Conservation (phyloP, 2,329 filamentous ascomycete species). For the Diaporthe vaccinii region DNA sequence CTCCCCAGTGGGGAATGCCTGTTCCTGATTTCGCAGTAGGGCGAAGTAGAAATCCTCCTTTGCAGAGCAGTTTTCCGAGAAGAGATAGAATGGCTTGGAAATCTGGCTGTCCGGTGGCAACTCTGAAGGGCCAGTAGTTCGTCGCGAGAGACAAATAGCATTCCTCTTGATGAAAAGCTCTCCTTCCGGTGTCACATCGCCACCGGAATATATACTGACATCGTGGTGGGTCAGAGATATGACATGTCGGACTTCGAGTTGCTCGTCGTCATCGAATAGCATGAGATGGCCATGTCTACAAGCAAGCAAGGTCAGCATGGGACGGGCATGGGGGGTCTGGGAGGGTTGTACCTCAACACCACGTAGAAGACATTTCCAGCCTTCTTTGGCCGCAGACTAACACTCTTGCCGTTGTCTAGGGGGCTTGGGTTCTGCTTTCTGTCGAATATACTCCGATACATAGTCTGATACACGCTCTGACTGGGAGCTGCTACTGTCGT, state of each 20-base stretch:
- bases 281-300: slow-evolving; percentile 91
- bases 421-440: slow-evolving; percentile 70
- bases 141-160: slow-evolving; percentile 84
- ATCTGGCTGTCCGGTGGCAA: slow-evolving; percentile 66
- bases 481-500: slow-evolving; percentile 82
- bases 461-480: slow-evolving; percentile 96
- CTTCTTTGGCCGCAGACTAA: slow-evolving; percentile 69
- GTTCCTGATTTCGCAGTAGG: slow-evolving; percentile 85
- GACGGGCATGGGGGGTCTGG: not conserved
- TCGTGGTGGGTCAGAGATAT: slow-evolving; percentile 91
- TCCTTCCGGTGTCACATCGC: slow-evolving; percentile 83
- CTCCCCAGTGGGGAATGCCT: slow-evolving; percentile 68
- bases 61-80: slow-evolving; percentile 93
- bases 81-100: slow-evolving; percentile 91
- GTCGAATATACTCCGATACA: slow-evolving; percentile 97
- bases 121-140: slow-evolving; percentile 64
- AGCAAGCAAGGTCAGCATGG: slow-evolving; percentile 36
- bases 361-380: slow-evolving; percentile 95
- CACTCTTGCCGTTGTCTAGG: slow-evolving; percentile 61
- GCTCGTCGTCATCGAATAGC: slow-evolving; percentile 96
- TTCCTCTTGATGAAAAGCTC: slow-evolving; percentile 97
- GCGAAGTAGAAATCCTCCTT: slow-evolving; percentile 99
- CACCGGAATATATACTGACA: slow-evolving; percentile 87
- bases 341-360: slow-evolving; percentile 78
- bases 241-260: slow-evolving; percentile 95